Base-by-base conservation (phyloP, 202 grass and related monocot species). In the Setaria italica region DNA sequence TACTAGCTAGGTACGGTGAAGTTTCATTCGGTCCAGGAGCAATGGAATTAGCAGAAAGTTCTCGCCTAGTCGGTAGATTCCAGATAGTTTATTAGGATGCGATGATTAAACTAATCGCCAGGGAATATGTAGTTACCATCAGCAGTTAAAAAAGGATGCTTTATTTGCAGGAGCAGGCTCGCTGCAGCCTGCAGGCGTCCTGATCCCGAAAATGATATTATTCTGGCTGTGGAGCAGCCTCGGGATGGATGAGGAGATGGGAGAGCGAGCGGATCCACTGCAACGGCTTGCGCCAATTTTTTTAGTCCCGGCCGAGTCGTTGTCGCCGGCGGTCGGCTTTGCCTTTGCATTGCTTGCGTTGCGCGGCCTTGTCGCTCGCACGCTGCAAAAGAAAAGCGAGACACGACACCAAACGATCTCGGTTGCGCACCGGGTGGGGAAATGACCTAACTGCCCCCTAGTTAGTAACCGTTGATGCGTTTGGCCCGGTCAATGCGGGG, bases 151-250 rank as follows among this genome's bases (percentile, higher is more conserved):
- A 76, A 68, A 60, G 0, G 7, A 8, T 4, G 25, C 4, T 41
- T 41, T 41, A 41, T 76, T 67, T 85, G 64, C 4, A 19, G n/a
- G 17, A 51, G 25, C 21, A 50, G 70, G 43, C 56, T 59, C n/a
- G 68, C 43, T 70, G 76, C 50, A 15, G 33, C 33, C 70, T 49
- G 53, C 57, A 65, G 69, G 6, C 74, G 55, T 72, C 4, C 85
- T 81, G 69, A 74, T 87, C 77, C 77, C 69, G 47, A 74, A 48
- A 74, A 46, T 41, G 77, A 81, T 66, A 56, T 67, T 64, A 66
- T 80, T 86, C 67, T 10, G 33, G 17, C 1, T 11, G 19, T 4
- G 19, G 45, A 10, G 42, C 16, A 20, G 42, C 12, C 2, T 30
- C 8, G 39, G 64, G 29, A 37, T 41, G 11, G 30, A 25, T 30